Evolutionary conservation across 805 yeast genomes (phyloP).

Genomic region (Wickerhamiella kazuoi): DNA sequence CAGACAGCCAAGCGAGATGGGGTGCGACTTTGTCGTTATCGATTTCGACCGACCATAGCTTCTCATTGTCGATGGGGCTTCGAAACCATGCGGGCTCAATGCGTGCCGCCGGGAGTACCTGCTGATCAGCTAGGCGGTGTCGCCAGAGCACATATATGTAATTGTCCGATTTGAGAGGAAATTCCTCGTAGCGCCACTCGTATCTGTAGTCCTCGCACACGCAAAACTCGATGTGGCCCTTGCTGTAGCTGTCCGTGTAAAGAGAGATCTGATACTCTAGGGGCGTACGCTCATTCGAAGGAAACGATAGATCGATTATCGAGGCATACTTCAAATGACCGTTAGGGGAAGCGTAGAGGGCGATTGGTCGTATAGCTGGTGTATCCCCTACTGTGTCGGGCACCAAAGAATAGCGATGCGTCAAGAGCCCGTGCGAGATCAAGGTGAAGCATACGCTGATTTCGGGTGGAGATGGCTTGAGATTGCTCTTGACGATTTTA

Average conservation of each 20-base stretch:
- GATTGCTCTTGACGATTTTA: slow-evolving; percentile 10
- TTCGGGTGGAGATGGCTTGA: neutral
- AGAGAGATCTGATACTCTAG: slow-evolving; percentile 5
- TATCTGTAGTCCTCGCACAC: slow-evolving; percentile 9
- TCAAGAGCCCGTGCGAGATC: slow-evolving; percentile 12
- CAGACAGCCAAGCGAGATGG: slow-evolving; percentile 14
- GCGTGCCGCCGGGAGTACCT: slow-evolving; percentile 10
- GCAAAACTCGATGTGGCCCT: slow-evolving; percentile 9
- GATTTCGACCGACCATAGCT: slow-evolving; percentile 14
- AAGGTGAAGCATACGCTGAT: slow-evolving; percentile 9
- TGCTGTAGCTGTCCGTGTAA: slow-evolving; percentile 5
- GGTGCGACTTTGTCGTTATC: slow-evolving; percentile 13
- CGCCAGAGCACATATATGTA: slow-evolving; percentile 12
- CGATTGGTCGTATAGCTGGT: slow-evolving; percentile 13
- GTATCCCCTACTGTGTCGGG: slow-evolving; percentile 3
- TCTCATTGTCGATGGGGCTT: slow-evolving; percentile 12
- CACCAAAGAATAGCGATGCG: slow-evolving; percentile 16
- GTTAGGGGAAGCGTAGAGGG: slow-evolving; percentile 10
- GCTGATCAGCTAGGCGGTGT: slow-evolving; percentile 2
- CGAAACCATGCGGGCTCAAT: slow-evolving; percentile 7
- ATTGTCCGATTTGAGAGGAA: slow-evolving; percentile 4
- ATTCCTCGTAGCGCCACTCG: slow-evolving; percentile 11
- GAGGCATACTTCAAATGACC: slow-evolving; percentile 8
- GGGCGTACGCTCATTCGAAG: neutral
- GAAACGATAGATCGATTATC: slow-evolving; percentile 11